Evolutionary conservation across 139 green algal genomes (phyloP).

Genomic region (Picochlorum sp.): DNA sequence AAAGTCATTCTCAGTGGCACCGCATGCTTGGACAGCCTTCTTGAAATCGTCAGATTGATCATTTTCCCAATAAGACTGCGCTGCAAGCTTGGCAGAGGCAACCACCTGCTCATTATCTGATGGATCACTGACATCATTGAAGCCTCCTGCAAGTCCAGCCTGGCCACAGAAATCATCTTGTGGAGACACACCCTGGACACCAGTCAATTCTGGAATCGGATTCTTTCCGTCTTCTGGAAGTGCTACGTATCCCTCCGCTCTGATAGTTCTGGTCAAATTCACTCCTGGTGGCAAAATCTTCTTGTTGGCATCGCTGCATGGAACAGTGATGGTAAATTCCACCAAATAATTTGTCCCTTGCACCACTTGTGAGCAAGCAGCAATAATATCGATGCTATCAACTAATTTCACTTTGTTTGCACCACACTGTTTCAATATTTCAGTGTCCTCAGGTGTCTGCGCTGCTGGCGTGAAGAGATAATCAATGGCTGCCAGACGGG

Average conservation of each 20-base stretch:
- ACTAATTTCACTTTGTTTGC: neutral
- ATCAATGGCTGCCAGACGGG: neutral
- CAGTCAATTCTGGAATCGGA: neutral
- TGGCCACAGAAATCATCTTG: neutral
- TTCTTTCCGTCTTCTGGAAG: neutral
- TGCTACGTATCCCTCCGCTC: neutral
- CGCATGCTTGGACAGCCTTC: neutral
- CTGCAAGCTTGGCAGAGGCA: neutral
- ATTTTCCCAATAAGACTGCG: neutral
- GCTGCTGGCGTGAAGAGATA: neutral
- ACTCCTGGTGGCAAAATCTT: neutral
- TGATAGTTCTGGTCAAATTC: neutral
- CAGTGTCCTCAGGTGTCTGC: neutral
- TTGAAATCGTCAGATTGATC: neutral
- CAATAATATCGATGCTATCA: neutral
- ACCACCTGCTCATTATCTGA: neutral
- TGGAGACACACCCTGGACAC: neutral
- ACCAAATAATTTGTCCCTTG: neutral
- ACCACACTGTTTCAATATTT: neutral
- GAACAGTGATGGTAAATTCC: neutral
- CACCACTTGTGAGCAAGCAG: neutral
- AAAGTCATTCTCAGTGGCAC: neutral
- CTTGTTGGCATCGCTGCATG: neutral
- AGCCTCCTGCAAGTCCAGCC: neutral
- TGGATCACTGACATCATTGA: neutral